Conservation (phyloP, 495 filamentous ascomycete species). For the Sporormia fimetaria region DNA sequence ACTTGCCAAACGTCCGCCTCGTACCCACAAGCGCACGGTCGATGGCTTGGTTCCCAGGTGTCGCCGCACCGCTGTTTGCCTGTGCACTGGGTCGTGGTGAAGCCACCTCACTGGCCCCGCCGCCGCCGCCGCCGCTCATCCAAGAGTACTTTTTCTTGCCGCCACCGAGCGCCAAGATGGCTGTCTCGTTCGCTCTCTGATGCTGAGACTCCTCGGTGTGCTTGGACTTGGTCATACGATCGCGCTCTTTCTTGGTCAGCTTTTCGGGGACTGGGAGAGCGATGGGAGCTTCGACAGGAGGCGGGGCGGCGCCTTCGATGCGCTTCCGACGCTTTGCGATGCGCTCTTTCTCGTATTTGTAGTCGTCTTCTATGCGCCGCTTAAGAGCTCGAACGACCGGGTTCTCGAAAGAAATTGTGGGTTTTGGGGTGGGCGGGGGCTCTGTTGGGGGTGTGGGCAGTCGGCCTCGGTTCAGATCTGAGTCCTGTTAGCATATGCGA, state of each 20-base stretch:
- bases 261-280: constrained; percentile 26
- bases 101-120: constrained; percentile 8
- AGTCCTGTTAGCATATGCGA: not conserved
- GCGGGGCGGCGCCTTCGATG: constrained; percentile 29
- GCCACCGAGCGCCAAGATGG: constrained; percentile 29
- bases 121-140: constrained; percentile 28
- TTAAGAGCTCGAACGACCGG: constrained; percentile 24
- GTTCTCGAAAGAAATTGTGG: constrained; percentile 24
- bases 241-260: constrained; percentile 44
- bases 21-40: constrained; percentile 30
- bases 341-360: constrained; percentile 41
- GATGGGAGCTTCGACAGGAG: constrained; percentile 29
- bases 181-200: constrained; percentile 30
- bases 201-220: constrained; percentile 32
- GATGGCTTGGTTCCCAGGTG: constrained; percentile 2
- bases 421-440: constrained; percentile 21
- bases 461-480: constrained; percentile 11
- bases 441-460: constrained; percentile 24
- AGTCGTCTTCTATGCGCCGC: constrained; percentile 21
- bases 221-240: constrained; percentile 42
- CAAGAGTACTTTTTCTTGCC: constrained; percentile 29
- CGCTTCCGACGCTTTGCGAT: constrained; percentile 34
- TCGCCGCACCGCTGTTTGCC: constrained; percentile 12
- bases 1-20: constrained; percentile 40
- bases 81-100: constrained; percentile 27